Conservation (phyloP, 2,329 filamentous ascomycete genomes). For the Arthroderma sp. region DNA sequence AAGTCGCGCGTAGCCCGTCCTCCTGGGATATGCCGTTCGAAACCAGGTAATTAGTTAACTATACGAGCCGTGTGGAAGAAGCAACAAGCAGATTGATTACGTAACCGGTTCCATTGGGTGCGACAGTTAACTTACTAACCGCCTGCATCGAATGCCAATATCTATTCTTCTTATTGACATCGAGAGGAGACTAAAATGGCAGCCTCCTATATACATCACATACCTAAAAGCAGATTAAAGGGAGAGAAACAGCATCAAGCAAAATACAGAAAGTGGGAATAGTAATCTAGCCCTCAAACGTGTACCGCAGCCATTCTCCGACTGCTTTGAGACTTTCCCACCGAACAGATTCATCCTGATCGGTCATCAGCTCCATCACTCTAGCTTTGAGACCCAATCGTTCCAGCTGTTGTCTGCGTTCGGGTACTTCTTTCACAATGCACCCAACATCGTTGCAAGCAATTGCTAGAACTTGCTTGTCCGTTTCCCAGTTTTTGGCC, state of each 20-base stretch:
- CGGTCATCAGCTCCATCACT: slow-evolving; percentile 88
- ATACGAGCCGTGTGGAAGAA: too few species aligned
- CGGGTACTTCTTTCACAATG: slow-evolving; percentile 77
- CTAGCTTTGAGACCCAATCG: slow-evolving; percentile 71
- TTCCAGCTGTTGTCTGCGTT: slow-evolving; percentile 67
- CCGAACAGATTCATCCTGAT: slow-evolving; percentile 72
- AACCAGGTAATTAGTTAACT: too few species aligned
- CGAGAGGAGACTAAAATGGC: neutral
- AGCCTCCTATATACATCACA: neutral
- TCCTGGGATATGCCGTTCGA: too few species aligned
- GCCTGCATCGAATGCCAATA: too few species aligned
- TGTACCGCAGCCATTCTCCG: slow-evolving; percentile 63
- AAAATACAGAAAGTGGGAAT: neutral
- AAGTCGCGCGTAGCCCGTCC: too few species aligned
- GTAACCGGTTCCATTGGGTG: too few species aligned
- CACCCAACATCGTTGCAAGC: slow-evolving; percentile 86
- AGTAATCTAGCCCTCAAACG: slow-evolving; percentile 35
- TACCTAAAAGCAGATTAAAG: neutral
- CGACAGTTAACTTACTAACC: too few species aligned
- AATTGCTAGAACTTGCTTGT: slow-evolving; percentile 76
- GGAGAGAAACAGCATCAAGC: neutral
- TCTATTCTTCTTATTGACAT: too few species aligned
- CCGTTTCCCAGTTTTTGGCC: slow-evolving; percentile 68
- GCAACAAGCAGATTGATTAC: too few species aligned
- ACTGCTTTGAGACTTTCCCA: slow-evolving; percentile 88